Conservation (phyloP, 495 filamentous ascomycete genomes). For the Terfezia claveryi region DNA sequence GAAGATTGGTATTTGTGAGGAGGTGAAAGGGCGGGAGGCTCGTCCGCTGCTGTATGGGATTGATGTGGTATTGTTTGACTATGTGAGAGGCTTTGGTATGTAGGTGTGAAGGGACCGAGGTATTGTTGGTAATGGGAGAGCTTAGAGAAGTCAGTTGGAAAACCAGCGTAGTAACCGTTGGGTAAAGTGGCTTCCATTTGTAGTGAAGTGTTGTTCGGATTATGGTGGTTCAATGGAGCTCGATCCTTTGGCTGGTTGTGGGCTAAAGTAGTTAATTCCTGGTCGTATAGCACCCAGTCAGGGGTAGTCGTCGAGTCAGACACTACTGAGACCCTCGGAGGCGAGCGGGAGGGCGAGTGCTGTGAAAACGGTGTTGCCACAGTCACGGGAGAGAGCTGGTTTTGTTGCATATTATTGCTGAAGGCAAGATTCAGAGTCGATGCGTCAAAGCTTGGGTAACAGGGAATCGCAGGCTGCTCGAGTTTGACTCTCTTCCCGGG, state of each 20-base stretch:
- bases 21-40: slow-evolving; percentile 15
- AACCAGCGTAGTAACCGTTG: slow-evolving; percentile 10
- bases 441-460: too few species aligned
- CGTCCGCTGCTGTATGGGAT: slow-evolving; percentile 5
- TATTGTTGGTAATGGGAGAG: not conserved
- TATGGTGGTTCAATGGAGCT: slow-evolving; percentile 5
- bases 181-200: not conserved
- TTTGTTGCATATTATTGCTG: too few species aligned
- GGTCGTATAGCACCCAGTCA: slow-evolving; percentile 15
- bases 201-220: not conserved
- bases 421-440: too few species aligned
- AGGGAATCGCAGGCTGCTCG: too few species aligned
- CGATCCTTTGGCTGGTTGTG: slow-evolving; percentile 2
- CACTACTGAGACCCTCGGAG: slow-evolving; percentile 12
- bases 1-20: slow-evolving; percentile 8
- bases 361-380: slow-evolving; percentile 13
- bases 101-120: slow-evolving; percentile 2
- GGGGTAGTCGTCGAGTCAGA: not conserved
- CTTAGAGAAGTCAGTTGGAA: slow-evolving; percentile 5
- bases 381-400: slow-evolving; percentile 9
- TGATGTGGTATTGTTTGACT: too few species aligned
- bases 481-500: too few species aligned
- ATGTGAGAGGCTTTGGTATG: not conserved
- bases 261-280: slow-evolving; percentile 2
- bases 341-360: slow-evolving; percentile 16